Evolutionary conservation across 169 alveolate genomes (phyloP).

Genomic region (Plasmodium malariae): DNA sequence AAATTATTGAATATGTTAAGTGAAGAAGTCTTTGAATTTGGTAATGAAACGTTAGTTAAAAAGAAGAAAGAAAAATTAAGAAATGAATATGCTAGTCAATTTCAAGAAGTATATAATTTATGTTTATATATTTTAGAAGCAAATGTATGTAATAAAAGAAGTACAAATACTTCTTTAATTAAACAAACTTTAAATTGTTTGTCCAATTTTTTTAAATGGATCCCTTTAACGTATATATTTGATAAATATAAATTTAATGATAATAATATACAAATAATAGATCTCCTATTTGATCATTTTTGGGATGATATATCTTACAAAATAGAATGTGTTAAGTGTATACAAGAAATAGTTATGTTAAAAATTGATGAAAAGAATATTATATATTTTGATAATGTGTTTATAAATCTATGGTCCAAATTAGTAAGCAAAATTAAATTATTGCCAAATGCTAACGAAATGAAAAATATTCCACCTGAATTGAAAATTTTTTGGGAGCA

Average conservation of each 20-base stretch:
- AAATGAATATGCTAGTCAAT: slow-evolving; percentile 85
- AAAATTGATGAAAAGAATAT: slow-evolving; percentile 83
- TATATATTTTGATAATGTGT: slow-evolving; percentile 79
- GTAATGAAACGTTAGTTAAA: slow-evolving; percentile 92
- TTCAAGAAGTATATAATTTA: slow-evolving; percentile 89
- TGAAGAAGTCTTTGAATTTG: slow-evolving; percentile 96
- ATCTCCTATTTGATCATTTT: slow-evolving; percentile 90
- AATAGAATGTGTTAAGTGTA: slow-evolving; percentile 93
- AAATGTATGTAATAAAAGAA: slow-evolving; percentile 86
- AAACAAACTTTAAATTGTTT: slow-evolving; percentile 93
- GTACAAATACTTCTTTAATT: slow-evolving; percentile 88
- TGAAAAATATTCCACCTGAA: slow-evolving; percentile 84
- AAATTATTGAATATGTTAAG: slow-evolving; percentile 96
- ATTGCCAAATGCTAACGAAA: slow-evolving; percentile 89
- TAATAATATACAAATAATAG: slow-evolving; percentile 82
- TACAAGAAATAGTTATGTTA: slow-evolving; percentile 93
- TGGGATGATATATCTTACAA: slow-evolving; percentile 92
- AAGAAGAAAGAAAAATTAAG: slow-evolving; percentile 88
- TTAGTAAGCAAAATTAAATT: slow-evolving; percentile 84
- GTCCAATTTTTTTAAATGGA: slow-evolving; percentile 95
- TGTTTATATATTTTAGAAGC: slow-evolving; percentile 93
- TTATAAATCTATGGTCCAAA: slow-evolving; percentile 87
- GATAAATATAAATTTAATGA: slow-evolving; percentile 87
- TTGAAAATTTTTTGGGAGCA: slow-evolving; percentile 90
- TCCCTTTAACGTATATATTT: slow-evolving; percentile 94